Evolutionary conservation across 2,329 filamentous ascomycete species (phyloP).

Genomic region (Rhynchosporium graminicola): DNA sequence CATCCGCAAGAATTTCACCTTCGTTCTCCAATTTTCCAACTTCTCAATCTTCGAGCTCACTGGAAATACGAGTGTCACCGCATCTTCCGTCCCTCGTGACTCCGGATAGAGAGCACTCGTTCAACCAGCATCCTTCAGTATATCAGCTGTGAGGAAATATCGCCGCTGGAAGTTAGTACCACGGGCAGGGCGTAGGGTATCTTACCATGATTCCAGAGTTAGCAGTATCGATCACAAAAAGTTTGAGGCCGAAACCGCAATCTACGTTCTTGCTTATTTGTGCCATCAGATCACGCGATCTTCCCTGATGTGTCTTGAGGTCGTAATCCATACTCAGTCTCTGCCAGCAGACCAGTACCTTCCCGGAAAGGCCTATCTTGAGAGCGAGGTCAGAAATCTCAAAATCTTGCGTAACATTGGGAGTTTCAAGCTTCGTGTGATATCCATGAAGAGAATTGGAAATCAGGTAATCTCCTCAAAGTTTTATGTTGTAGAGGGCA

Average conservation of each 20-base stretch:
- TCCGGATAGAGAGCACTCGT: background rate
- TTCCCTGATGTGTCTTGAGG: background rate
- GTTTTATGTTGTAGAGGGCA: background rate
- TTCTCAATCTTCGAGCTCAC: too few relatives aligned
- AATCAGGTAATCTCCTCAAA: background rate
- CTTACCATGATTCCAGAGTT: background rate
- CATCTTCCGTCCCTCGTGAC: too few relatives aligned
- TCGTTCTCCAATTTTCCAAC: too few relatives aligned
- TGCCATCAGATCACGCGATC: background rate
- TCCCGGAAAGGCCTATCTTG: background rate
- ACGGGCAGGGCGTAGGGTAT: background rate
- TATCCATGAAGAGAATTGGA: background rate
- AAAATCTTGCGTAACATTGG: background rate
- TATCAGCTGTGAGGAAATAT: background rate
- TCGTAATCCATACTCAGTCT: background rate
- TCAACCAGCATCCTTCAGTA: background rate
- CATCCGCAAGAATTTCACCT: too few relatives aligned
- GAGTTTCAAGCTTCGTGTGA: background rate
- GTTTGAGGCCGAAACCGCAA: background rate
- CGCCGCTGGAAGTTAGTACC: background rate
- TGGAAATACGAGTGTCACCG: too few relatives aligned
- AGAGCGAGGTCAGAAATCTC: background rate
- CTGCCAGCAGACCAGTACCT: background rate
- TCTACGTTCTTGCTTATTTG: background rate
- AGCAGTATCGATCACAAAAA: too few relatives aligned